Evolutionary conservation across 495 filamentous ascomycete species (phyloP), one percentile per base, ranked within the genome.

Genomic region (Neurospora terricola): DNA sequence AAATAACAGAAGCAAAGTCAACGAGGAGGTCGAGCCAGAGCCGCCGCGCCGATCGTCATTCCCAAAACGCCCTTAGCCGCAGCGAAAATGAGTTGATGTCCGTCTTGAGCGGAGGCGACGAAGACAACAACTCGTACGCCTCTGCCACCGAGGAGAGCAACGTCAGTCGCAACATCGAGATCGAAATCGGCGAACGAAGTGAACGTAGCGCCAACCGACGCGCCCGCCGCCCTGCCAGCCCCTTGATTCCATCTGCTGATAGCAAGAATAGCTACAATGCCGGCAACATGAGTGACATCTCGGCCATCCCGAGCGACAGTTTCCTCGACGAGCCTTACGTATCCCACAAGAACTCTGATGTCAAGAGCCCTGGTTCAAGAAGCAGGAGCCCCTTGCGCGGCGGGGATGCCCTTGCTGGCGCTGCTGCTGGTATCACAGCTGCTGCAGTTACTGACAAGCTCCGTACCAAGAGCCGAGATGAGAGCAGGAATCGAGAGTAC

Each of bases 291-390:
- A 97, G 94, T 1, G 94, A 97, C 70, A 92, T 98, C 38, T 98
- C 94, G 0, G 93, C 91, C 12, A 96, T 97, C 86, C 94, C 94
- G 16, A 89, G 91, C 36, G 92, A 97, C 78, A 95, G 92, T 81
- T 94, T 98, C 86, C 85, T 98, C 14, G 94, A 97, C 77, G 83
- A 83, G 4, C 76, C 75, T 8, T 76, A 71, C 72, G 79, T 75
- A 34, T 80, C 73, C 4, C 74, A 76, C 30, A 73, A 70, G 69
- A 75, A 76, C 45, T 80, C 79, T 2, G 83, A 83, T 36, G 70
- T 74, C 70, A 81, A 81, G 70, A 82, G 79, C 69, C 78, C 54
- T 34, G 69, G 71, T 8, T 43, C 38, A 16, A 72, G 81, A 69
- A 77, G 80, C 38, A 78, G 75, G 73, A 84, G 83, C 54, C 81